phyloP scores from a whole-genome alignment of 345 rosid genomes.

The Citrus unshiu region DNA sequence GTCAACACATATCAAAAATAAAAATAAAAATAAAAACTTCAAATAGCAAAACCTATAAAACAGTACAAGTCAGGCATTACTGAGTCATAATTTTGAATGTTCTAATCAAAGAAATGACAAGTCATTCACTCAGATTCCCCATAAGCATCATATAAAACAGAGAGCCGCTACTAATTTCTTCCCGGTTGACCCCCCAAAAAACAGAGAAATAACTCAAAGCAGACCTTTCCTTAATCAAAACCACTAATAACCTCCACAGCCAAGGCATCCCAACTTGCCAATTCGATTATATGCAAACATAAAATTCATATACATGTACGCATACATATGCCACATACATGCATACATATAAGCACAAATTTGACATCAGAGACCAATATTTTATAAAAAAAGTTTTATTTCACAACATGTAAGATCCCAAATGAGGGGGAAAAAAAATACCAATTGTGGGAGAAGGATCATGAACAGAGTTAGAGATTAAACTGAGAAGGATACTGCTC shows the following conservation, averaged over 20 bases:
- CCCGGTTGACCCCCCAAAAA: not conserved
- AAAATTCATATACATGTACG: not conserved
- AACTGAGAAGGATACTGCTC: constrained; percentile 82
- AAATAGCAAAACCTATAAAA: not conserved
- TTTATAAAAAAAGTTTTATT: not conserved
- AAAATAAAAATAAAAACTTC: not conserved
- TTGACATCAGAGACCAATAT: not conserved
- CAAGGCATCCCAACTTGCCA: not conserved
- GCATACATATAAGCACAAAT: not conserved
- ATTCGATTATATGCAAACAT: not conserved
- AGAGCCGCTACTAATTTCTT: not conserved
- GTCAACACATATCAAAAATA: not conserved
- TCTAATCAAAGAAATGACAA: not conserved
- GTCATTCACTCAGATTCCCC: not conserved
- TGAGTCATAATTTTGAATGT: not conserved
- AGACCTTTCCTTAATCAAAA: not conserved
- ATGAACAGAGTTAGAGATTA: constrained; percentile 65
- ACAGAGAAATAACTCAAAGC: constrained; percentile 2
- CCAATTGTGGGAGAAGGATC: constrained; percentile 91
- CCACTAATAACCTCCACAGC: not conserved
- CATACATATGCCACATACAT: not conserved
- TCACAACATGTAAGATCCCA: not conserved
- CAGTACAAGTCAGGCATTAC: not conserved
- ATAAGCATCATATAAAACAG: not conserved
- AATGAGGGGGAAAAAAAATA: constrained; percentile 15